phyloP scores from a whole-genome alignment of 495 filamentous ascomycete genomes.

The Cudoniella acicularis region DNA sequence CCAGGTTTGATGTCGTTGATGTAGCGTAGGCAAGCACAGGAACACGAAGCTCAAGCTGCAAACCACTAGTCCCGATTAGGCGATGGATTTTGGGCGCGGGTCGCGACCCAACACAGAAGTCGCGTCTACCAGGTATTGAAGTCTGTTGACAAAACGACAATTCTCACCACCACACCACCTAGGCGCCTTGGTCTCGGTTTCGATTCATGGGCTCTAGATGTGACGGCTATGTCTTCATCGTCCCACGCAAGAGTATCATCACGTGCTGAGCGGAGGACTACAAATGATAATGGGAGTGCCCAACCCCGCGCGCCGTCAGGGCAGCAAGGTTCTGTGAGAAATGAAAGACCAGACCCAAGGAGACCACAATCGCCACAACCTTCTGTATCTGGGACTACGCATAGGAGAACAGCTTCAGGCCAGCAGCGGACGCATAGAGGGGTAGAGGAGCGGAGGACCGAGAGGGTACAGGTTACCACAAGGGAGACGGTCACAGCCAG shows the following conservation, averaged over 20 bases:
- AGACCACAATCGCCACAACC: conserved; percentile 23
- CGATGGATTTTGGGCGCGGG: background rate
- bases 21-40: background rate
- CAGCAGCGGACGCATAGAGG: conserved; percentile 17
- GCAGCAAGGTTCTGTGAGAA: conserved; percentile 13
- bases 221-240: conserved; percentile 26
- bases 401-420: conserved; percentile 23
- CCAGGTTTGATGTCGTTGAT: background rate
- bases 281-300: conserved; percentile 22
- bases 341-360: conserved; percentile 18
- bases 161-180: background rate
- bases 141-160: background rate
- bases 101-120: background rate
- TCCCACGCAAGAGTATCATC: conserved; percentile 22
- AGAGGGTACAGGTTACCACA: conserved; percentile 57
- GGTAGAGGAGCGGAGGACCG: conserved; percentile 32
- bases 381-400: conserved; percentile 8
- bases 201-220: conserved; percentile 20
- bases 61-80: background rate
- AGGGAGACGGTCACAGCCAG: conserved; percentile 60
- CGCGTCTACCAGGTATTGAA: background rate
- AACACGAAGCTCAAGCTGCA: conserved; percentile 1
- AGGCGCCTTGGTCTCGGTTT: background rate
- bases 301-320: conserved; percentile 22
- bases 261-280: conserved; percentile 20